Evolutionary conservation across 495 filamentous ascomycete species (phyloP).

Genomic region (Annulohypoxylon nitens): DNA sequence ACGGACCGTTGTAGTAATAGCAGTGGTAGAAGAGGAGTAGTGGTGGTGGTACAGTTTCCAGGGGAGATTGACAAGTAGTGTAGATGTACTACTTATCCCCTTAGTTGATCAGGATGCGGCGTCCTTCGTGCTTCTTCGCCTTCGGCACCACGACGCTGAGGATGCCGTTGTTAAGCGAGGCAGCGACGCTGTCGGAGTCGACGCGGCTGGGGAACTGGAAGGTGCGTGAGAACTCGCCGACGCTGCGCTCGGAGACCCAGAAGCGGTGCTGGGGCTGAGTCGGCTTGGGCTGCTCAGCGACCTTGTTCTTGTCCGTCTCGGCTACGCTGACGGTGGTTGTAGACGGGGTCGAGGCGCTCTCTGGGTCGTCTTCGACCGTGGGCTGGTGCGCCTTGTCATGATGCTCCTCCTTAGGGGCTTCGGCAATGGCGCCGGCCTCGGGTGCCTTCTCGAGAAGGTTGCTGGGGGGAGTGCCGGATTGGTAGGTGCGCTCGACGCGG

Average conservation of each 20-base stretch:
- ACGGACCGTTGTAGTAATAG: background rate
- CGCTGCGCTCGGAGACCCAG: constrained; percentile 83
- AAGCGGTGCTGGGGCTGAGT: constrained; percentile 67
- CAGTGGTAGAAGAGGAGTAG: background rate
- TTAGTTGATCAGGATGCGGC: constrained; percentile 50
- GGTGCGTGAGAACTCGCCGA: constrained; percentile 82
- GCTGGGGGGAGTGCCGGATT: constrained; percentile 57
- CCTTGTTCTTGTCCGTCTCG: constrained; percentile 50
- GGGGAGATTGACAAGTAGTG: background rate
- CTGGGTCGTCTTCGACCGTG: constrained; percentile 72
- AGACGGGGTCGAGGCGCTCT: constrained; percentile 31
- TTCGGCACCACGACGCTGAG: constrained; percentile 82
- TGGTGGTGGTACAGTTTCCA: background rate
- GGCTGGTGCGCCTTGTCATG: constrained; percentile 63
- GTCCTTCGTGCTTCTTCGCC: constrained; percentile 63
- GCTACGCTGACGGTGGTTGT: constrained; percentile 40
- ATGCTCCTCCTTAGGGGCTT: constrained; percentile 53
- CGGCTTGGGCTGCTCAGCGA: constrained; percentile 47
- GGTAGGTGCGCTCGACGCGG: constrained; percentile 70
- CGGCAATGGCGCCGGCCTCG: constrained; percentile 52
- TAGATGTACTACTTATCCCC: background rate
- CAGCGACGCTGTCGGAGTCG: constrained; percentile 82
- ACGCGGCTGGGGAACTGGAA: constrained; percentile 83
- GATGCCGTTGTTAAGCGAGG: constrained; percentile 80
- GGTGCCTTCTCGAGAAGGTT: constrained; percentile 49